These are phyloP conservation scores for Arabidopsis thaliana DNA, from an alignment of 345 rosid genomes.

Conservation along the genomic window DNA sequence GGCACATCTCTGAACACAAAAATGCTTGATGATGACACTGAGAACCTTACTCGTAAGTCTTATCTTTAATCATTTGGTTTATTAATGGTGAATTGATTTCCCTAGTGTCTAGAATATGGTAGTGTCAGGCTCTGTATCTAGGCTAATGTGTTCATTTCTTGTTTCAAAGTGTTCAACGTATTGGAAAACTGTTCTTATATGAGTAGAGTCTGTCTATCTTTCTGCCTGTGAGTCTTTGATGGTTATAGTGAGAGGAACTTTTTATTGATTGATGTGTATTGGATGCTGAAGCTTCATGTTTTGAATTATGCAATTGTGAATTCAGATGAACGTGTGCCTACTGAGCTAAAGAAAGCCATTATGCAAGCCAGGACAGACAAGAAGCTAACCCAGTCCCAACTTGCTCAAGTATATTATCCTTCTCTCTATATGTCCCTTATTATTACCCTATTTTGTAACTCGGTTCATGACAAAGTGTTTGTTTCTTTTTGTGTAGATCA, in stretches of 20 bases:
- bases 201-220: neutral
- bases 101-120: neutral
- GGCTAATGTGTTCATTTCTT: neutral
- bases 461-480: neutral
- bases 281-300: conserved; percentile 6
- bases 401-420: conserved; percentile 68
- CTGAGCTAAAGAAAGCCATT: conserved; percentile 90
- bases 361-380: conserved; percentile 91
- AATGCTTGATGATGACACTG: conserved; percentile 94
- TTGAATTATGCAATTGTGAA: neutral
- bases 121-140: neutral
- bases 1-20: conserved; percentile 89
- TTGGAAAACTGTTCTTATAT: neutral
- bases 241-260: neutral
- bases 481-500: conserved; percentile 53
- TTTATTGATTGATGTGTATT: neutral
- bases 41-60: conserved; percentile 88
- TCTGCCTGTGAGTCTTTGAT: neutral
- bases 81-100: conserved; percentile 4
- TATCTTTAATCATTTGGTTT: conserved; percentile 6
- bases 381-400: conserved; percentile 92
- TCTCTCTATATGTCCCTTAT: neutral
- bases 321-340: conserved; percentile 89
- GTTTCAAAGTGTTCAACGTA: neutral
- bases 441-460: neutral